phyloP scores from a whole-genome alignment of 1,139 yeast species.

The Debaryomyces fabryi region DNA sequence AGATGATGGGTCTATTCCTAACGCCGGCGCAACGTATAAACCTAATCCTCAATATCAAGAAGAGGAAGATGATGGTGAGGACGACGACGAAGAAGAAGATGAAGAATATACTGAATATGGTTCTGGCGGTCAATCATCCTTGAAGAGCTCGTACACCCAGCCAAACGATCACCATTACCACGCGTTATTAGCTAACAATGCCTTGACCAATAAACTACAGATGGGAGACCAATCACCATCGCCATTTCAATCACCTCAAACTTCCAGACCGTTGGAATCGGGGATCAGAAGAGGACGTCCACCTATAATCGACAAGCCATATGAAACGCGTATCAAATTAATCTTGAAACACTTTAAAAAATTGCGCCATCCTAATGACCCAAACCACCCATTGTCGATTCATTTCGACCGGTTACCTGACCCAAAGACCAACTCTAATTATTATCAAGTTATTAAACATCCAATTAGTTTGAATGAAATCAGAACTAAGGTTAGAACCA shows the following conservation, averaged over 20 bases:
- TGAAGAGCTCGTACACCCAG: conserved; percentile 10
- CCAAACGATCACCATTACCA: conserved; percentile 17
- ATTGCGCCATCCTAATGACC: conserved; percentile 56
- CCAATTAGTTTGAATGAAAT: conserved; percentile 86
- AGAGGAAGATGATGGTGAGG: conserved; percentile 33
- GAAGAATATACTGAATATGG: conserved; percentile 18
- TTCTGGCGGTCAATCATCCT: conserved; percentile 1
- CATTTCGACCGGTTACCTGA: conserved; percentile 87
- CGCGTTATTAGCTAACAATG: conserved; percentile 14
- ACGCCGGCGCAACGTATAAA: conserved; percentile 4
- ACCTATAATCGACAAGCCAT: conserved; percentile 92
- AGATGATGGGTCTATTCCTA: conserved; percentile 27
- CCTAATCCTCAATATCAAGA: conserved; percentile 10
- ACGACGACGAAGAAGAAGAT: conserved; percentile 34
- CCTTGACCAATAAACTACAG: conserved; percentile 13
- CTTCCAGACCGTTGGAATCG: conserved; percentile 37
- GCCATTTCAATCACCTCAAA: conserved; percentile 13
- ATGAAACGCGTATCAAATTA: conserved; percentile 87
- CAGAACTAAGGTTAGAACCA: conserved; percentile 79
- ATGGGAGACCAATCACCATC: conserved; percentile 14
- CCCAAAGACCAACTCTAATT: conserved; percentile 62
- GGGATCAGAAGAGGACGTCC: conserved; percentile 90
- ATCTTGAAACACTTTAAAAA: conserved; percentile 81
- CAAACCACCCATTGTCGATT: conserved; percentile 51
- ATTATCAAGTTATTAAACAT: conserved; percentile 60